Evolutionary conservation across 1,139 yeast species (phyloP).

Genomic region (Magnusiomyces paraingens): DNA sequence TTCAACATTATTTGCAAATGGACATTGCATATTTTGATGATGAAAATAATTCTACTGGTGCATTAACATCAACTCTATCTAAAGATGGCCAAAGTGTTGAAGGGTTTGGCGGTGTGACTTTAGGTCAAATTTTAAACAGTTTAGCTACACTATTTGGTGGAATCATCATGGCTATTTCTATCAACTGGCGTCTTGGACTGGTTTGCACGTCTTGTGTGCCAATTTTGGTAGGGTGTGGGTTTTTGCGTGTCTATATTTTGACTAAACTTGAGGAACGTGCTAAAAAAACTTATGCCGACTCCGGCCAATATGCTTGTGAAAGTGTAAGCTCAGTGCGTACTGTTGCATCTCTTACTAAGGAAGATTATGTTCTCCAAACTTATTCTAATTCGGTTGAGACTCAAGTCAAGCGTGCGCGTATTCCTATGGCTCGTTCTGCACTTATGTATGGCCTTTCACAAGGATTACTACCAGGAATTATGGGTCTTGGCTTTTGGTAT

Average conservation of each 20-base stretch:
- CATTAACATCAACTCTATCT: constrained; percentile 71
- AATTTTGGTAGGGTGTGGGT: constrained; percentile 61
- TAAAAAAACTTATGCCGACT: constrained; percentile 34
- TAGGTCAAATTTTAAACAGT: constrained; percentile 72
- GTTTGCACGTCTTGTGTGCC: constrained; percentile 59
- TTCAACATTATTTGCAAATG: constrained; percentile 47
- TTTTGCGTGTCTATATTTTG: constrained; percentile 75
- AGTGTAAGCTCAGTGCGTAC: constrained; percentile 35
- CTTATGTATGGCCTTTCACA: constrained; percentile 33
- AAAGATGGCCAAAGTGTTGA: constrained; percentile 82
- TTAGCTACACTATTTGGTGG: constrained; percentile 66
- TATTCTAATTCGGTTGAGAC: constrained; percentile 27
- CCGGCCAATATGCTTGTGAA: constrained; percentile 36
- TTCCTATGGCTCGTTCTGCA: constrained; percentile 27
- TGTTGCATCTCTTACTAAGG: constrained; percentile 36
- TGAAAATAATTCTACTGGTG: constrained; percentile 56
- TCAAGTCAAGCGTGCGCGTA: constrained; percentile 30
- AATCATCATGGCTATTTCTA: constrained; percentile 64
- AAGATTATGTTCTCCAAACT: constrained; percentile 29
- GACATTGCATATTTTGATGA: constrained; percentile 86
- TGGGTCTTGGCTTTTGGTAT: constrained; percentile 39
- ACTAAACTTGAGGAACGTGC: constrained; percentile 55
- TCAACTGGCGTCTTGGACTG: constrained; percentile 59
- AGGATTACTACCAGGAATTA: constrained; percentile 35
- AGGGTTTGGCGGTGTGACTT: constrained; percentile 79